Percentiles rank a stretch among this genome's conserved stretches.
Conservation (phyloP, 345 rosid species). For the Eucalyptus virginea region DNA sequence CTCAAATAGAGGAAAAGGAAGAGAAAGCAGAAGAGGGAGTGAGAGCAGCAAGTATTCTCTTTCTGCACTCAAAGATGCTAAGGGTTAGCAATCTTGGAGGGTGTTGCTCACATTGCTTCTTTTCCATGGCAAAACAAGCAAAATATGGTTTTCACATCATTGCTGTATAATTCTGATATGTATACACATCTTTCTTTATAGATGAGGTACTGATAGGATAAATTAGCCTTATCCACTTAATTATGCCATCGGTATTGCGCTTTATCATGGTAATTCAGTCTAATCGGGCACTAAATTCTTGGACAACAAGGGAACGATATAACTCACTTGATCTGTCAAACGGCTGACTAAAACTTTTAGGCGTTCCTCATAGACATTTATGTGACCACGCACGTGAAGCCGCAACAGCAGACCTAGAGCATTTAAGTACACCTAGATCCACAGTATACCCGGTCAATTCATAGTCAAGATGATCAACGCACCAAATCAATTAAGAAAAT, state of each 20-base stretch:
- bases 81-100: neutral
- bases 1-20: neutral
- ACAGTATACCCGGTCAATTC: neutral
- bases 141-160: neutral
- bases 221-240: neutral
- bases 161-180: neutral
- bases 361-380: slow-evolving; percentile 33
- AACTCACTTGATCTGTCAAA: slow-evolving; percentile 45
- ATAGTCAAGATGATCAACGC: neutral
- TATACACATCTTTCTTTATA: neutral
- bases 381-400: slow-evolving; percentile 41
- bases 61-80: neutral
- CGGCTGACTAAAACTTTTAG: slow-evolving; percentile 33
- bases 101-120: neutral
- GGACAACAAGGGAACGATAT: neutral
- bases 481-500: neutral
- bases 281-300: neutral
- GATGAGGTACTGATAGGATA: neutral
- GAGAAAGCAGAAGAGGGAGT: neutral
- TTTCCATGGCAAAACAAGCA: neutral
- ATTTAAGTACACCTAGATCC: slow-evolving; percentile 63
- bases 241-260: neutral
- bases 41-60: neutral
- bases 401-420: slow-evolving; percentile 69
- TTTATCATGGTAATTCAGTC: neutral